Percentiles rank a stretch among this genome's conserved stretches.
Conservation (phyloP, 202 grass and related monocot species). For the Schoenoplectus tabernaemontani region DNA sequence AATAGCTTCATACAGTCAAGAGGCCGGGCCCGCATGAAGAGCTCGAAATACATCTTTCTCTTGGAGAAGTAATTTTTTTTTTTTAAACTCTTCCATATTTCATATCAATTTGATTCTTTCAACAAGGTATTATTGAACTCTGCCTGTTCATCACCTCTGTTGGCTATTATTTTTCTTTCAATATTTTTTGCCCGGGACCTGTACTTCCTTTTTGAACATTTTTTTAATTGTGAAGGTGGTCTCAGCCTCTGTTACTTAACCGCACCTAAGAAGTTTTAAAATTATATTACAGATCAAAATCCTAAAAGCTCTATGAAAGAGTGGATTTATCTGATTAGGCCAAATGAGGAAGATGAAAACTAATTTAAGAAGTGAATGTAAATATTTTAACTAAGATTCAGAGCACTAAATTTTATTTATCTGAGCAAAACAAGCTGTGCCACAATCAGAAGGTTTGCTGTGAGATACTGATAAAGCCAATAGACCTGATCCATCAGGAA, state of each 20-base stretch:
- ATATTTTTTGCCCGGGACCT: neutral
- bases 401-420: neutral
- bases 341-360: neutral
- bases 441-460: neutral
- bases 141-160: neutral
- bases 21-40: slow-evolving; percentile 79
- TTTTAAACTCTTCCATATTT: neutral
- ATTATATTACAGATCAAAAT: neutral
- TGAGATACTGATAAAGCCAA: neutral
- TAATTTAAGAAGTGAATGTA: neutral
- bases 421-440: neutral
- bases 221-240: neutral
- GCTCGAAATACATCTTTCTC: slow-evolving; percentile 78
- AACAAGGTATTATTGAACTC: neutral
- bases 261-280: neutral
- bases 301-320: neutral
- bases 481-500: neutral
- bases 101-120: neutral
- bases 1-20: slow-evolving; percentile 88
- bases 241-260: neutral
- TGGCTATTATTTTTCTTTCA: neutral
- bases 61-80: slow-evolving; percentile 58
- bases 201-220: neutral
- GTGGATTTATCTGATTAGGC: neutral
- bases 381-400: neutral